phyloP scores from a whole-genome alignment of 306 rosid species.

The Acmispon strigosus region DNA sequence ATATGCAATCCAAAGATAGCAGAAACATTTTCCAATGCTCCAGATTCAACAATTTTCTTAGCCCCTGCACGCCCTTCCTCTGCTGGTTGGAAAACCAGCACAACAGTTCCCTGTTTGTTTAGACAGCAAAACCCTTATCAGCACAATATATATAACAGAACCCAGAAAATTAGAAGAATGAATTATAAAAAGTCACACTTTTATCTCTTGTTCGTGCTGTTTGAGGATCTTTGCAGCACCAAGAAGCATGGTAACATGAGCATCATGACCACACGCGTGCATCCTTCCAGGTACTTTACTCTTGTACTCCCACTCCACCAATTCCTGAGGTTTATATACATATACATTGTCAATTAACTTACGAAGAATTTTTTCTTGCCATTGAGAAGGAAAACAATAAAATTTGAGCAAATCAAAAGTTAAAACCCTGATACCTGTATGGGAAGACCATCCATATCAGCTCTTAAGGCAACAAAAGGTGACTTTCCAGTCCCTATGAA shows the following conservation, averaged over 20 bases:
- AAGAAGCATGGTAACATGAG: constrained; percentile 74
- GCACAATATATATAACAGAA: neutral
- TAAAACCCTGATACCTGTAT: constrained; percentile 40
- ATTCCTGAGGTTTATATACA: constrained; percentile 37
- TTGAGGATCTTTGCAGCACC: constrained; percentile 83
- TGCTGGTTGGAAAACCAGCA: constrained; percentile 91
- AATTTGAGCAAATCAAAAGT: neutral
- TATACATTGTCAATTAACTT: neutral
- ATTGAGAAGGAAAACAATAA: neutral
- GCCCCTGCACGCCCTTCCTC: constrained; percentile 87
- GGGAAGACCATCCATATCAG: constrained; percentile 85
- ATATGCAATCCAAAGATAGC: constrained; percentile 82
- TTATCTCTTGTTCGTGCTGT: constrained; percentile 51
- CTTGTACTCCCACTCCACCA: constrained; percentile 60
- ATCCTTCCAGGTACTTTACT: constrained; percentile 67
- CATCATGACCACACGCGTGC: constrained; percentile 88
- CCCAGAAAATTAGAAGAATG: neutral
- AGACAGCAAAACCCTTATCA: neutral
- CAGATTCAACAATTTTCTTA: constrained; percentile 42
- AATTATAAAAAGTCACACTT: neutral
- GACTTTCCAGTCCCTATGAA: constrained; percentile 60
- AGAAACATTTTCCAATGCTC: constrained; percentile 53
- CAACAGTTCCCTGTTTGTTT: constrained; percentile 65
- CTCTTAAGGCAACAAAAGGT: constrained; percentile 78
- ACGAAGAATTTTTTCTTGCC: too few relatives aligned